Conservation (phyloP, 495 filamentous ascomycete species). For the Penicillium herquei region DNA sequence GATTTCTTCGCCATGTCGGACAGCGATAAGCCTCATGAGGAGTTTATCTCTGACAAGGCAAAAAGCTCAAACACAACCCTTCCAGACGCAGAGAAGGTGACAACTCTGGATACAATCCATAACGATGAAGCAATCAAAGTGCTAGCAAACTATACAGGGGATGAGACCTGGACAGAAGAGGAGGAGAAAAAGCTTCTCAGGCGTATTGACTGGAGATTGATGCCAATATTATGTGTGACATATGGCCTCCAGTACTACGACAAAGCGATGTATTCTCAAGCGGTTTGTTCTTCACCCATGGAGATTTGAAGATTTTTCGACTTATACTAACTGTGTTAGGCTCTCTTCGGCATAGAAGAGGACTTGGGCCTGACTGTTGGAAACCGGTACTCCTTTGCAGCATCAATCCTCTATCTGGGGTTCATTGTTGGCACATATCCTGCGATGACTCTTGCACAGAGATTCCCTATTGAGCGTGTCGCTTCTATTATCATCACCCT, state of each 20-base stretch:
- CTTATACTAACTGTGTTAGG: background rate
- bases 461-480: constrained; percentile 46
- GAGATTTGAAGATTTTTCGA: no score
- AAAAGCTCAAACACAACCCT: constrained; percentile 11
- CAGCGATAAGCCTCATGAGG: constrained; percentile 5
- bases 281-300: constrained; percentile 30
- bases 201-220: constrained; percentile 47
- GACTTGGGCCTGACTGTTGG: constrained; percentile 36
- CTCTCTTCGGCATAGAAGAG: constrained; percentile 26
- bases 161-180: constrained; percentile 38
- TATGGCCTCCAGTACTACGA: constrained; percentile 49
- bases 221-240: constrained; percentile 37
- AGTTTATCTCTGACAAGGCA: constrained; percentile 11
- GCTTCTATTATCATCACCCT: constrained; percentile 28
- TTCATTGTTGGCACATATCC: constrained; percentile 49
- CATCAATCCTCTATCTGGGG: constrained; percentile 49
- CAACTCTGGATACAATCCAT: constrained; percentile 38
- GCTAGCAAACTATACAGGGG: constrained; percentile 35
- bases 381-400: constrained; percentile 35
- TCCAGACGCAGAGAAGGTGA: constrained; percentile 7
- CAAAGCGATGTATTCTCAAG: constrained; percentile 51
- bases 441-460: constrained; percentile 40
- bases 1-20: background rate
- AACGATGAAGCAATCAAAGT: constrained; percentile 47
- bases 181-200: constrained; percentile 44